A percentile compares a stretch with the other conserved stretches of the same genome.
Evolutionary conservation across 2,329 filamentous ascomycete genomes (phyloP).

Genomic region (Fusarium goolgardi): DNA sequence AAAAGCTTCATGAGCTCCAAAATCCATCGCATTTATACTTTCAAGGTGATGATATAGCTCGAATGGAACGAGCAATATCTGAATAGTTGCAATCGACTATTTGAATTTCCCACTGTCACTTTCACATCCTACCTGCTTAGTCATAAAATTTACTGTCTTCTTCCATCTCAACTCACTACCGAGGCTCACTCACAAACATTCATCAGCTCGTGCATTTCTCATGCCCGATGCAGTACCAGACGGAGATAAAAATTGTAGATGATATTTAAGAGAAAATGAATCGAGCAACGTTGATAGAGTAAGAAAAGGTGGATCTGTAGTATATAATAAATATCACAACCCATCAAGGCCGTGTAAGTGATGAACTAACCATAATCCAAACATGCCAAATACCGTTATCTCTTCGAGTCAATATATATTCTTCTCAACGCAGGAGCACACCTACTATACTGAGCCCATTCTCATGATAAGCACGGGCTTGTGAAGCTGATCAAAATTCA

Average conservation of each 20-base stretch:
- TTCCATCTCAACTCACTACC: background rate
- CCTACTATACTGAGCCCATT: background rate
- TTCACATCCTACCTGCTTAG: background rate
- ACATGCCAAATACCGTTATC: background rate
- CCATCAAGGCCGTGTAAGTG: background rate
- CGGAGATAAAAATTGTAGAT: fast-evolving
- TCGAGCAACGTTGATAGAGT: background rate
- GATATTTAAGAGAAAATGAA: too few species aligned
- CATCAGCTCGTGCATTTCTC: background rate
- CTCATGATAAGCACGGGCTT: fast-evolving
- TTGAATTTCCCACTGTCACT: too few species aligned
- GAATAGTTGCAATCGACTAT: background rate
- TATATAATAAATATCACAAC: background rate
- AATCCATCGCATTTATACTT: background rate
- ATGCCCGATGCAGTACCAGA: background rate
- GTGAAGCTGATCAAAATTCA: background rate
- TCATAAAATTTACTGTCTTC: background rate
- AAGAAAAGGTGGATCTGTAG: background rate
- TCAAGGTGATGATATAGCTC: background rate
- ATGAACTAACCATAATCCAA: background rate
- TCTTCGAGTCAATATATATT: background rate
- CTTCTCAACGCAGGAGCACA: background rate
- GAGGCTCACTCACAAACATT: background rate
- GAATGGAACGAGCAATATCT: fast-evolving
- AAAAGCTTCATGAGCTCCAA: constrained; percentile 21